phyloP scores from a whole-genome alignment of 148 eudicot genomes.

The Rhododendron ovatum region DNA sequence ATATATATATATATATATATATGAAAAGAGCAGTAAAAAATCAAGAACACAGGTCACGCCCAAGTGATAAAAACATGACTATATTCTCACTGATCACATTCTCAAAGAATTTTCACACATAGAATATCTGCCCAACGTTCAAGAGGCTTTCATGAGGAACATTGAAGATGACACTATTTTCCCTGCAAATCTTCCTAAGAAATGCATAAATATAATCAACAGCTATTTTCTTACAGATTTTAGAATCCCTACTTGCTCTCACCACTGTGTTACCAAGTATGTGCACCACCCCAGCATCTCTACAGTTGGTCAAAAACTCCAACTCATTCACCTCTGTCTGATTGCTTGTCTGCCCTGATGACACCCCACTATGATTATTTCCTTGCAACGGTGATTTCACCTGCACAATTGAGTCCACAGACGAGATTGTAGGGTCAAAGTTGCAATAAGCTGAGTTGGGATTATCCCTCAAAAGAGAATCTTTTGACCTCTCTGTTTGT shows the following conservation, averaged over 20 bases:
- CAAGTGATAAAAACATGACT: background rate
- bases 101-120: conserved; percentile 30
- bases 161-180: conserved; percentile 89
- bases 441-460: conserved; percentile 12
- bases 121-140: conserved; percentile 90
- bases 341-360: conserved; percentile 56
- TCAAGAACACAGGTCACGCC: background rate
- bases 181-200: conserved; percentile 97
- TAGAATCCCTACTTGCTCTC: conserved; percentile 64
- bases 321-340: conserved; percentile 63
- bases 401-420: conserved; percentile 69
- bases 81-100: background rate
- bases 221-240: conserved; percentile 56
- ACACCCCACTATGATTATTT: conserved; percentile 22
- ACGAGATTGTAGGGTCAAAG: conserved; percentile 39
- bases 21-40: background rate
- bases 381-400: conserved; percentile 33
- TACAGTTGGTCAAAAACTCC: conserved; percentile 66
- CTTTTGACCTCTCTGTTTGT: conserved; percentile 51
- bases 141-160: conserved; percentile 91
- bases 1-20: too few relatives aligned
- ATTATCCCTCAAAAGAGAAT: conserved; percentile 27
- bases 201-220: conserved; percentile 91
- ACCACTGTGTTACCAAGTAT: conserved; percentile 87
- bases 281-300: conserved; percentile 95